phyloP scores from a whole-genome alignment of 768 basidiomycete species.

The Suillus alpinus region DNA sequence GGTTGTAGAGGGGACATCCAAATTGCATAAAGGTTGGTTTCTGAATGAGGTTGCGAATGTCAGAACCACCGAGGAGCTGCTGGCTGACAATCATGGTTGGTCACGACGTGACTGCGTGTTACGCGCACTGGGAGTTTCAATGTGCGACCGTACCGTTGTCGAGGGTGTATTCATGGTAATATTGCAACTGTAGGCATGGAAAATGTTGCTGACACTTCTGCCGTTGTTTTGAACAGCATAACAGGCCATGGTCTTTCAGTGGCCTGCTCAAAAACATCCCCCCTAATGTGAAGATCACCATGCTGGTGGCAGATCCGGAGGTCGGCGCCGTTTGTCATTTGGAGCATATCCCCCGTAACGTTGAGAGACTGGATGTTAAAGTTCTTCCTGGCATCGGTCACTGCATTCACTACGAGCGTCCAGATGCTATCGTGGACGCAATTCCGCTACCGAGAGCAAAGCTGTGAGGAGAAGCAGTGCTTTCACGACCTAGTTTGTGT shows the following conservation, averaged over 20 bases:
- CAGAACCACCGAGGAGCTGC: neutral
- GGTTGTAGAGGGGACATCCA: neutral
- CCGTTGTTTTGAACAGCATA: neutral
- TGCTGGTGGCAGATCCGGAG: conserved; percentile 20
- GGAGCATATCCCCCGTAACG: conserved; percentile 8
- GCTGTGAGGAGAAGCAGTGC: neutral
- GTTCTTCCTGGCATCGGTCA: conserved; percentile 17
- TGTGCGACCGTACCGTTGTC: conserved; percentile 3
- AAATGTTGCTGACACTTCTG: neutral
- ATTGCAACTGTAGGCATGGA: neutral
- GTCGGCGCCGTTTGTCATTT: neutral
- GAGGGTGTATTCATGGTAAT: neutral
- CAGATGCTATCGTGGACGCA: conserved; percentile 17
- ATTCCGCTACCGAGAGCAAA: neutral
- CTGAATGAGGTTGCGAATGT: neutral
- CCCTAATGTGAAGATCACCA: conserved; percentile 13
- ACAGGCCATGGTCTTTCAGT: conserved; percentile 20
- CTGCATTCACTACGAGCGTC: conserved; percentile 26
- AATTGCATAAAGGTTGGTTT: neutral
- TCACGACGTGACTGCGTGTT: conserved; percentile 6
- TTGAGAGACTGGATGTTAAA: neutral
- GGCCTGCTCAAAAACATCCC: conserved; percentile 1
- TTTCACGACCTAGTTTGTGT: neutral
- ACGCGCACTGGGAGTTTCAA: conserved; percentile 2
- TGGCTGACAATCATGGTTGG: conserved; percentile 15